Evolutionary conservation across 352 stramenopile species (phyloP).

Genomic region (Globisporangium solare): DNA sequence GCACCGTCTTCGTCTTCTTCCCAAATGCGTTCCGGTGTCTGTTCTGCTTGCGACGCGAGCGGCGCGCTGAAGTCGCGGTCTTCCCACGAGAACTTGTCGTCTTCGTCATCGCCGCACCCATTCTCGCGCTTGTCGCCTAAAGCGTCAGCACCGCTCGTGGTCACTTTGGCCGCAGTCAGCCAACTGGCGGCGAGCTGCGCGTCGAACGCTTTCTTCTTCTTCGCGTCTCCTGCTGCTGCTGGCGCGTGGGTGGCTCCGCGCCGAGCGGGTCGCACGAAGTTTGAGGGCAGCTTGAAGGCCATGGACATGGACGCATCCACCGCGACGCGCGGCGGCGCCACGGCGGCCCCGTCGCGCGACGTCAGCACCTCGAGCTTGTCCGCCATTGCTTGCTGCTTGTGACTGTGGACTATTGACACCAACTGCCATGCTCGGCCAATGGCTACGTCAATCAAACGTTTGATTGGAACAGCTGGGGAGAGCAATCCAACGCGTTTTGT

Average conservation of each 20-base stretch:
- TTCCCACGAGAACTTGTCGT: conserved; percentile 35
- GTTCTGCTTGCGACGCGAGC: not conserved
- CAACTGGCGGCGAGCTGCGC: not conserved
- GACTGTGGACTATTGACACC: not conserved
- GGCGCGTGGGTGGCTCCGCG: not conserved
- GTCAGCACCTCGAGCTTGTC: conserved; percentile 39
- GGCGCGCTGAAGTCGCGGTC: conserved; percentile 22
- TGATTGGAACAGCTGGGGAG: not conserved
- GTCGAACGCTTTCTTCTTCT: not conserved
- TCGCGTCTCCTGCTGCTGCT: not conserved
- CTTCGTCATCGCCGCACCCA: not conserved
- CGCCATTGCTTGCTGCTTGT: conserved; percentile 2
- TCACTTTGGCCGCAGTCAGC: not conserved
- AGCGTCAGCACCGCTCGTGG: not conserved
- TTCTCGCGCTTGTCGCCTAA: not conserved
- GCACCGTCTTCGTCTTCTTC: not conserved
- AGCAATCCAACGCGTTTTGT: not conserved
- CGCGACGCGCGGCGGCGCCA: conserved; percentile 22
- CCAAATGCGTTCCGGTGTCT: not conserved
- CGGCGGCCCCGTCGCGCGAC: conserved; percentile 17
- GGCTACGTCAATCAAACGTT: not conserved
- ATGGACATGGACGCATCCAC: conserved; percentile 42
- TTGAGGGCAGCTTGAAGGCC: conserved; percentile 34
- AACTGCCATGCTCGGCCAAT: not conserved
- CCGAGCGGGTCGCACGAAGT: conserved; percentile 12